These are phyloP conservation scores for Bolboschoenoplectus hybrid DNA, from an alignment of 202 grass and related monocot genomes.

Conservation along the genomic window DNA sequence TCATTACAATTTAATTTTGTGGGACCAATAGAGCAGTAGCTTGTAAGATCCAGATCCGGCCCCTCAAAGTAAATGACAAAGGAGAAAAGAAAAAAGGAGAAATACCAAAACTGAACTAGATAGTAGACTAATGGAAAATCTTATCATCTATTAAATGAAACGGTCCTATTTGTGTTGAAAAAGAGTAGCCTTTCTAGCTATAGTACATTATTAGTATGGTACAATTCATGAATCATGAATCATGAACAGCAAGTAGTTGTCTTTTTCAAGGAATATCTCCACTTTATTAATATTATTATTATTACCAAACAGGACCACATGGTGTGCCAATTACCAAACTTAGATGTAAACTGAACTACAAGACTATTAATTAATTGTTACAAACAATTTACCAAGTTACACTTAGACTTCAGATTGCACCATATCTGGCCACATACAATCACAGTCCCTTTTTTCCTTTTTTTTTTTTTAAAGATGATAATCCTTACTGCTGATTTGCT, in stretches of 20 bases:
- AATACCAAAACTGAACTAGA: neutral
- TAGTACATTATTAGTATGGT: neutral
- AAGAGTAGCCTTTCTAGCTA: neutral
- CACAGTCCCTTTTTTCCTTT: neutral
- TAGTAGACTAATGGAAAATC: neutral
- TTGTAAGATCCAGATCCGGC: slow-evolving; percentile 11
- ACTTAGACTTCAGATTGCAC: neutral
- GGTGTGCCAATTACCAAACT: slow-evolving; percentile 17
- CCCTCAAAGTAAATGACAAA: neutral
- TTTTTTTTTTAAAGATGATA: neutral
- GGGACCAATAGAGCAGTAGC: slow-evolving; percentile 5
- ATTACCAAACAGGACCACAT: neutral
- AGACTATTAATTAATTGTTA: neutral
- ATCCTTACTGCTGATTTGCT: neutral
- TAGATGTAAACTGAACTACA: neutral
- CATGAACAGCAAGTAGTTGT: neutral
- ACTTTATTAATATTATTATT: neutral
- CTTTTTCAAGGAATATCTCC: slow-evolving; percentile 23
- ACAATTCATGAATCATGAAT: neutral
- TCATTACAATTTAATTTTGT: slow-evolving; percentile 1
- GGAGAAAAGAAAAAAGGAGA: neutral
- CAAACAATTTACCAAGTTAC: neutral
- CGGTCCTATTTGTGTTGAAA: neutral
- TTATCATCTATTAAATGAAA: slow-evolving; percentile 8
- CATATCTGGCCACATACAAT: neutral